Evolutionary conservation across 1,284 basidiomycete species (phyloP), one percentile per base, ranked within the genome.

Genomic region (Cutaneotrichosporon arboriforme): DNA sequence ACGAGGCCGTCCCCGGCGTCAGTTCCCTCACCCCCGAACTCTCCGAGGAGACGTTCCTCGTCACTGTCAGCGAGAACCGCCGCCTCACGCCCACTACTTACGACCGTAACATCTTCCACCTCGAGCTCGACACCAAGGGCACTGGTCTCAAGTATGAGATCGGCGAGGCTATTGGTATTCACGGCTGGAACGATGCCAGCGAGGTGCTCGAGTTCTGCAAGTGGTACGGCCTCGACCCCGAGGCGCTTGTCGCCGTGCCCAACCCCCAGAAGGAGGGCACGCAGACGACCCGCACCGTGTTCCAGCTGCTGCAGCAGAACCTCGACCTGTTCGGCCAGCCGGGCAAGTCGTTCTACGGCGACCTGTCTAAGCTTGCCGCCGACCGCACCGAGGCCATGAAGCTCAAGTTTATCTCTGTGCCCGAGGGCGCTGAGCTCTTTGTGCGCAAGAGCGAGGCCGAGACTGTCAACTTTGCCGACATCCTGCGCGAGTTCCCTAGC

Each of bases 31-130:
- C 87, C 37, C 96, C 94, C 21, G 91, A 96, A 68, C 72, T 88
- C 36, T 78, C 86, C 14, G 96, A 97, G 61, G 85, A 88, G 69
- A 97, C 91, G 33, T 97, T 83, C 82, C 84, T 97, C 58, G 85
- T 97, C 57, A 92, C 87, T 17, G 93, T 93, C 69, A 84, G 86
- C 8, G 93, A 97, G 75, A 97, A 97, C 78, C 84, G 86, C 49
- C 88, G 94, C 33, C 83, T 98, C 50, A 98, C 94, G 1, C 96
- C 96, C 35, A 75, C 83, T 63, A 90, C 94, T 61, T 98, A 98
- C 76, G 90, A 97, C 77, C 88, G 96, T 61, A 97, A 98, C 75
- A 91, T 98, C 54, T 98, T 98, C 82, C 94, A 98, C 77, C 83
- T 98, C 71, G 94, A 97, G 79, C 91, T 98, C 72, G 85, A 92